Conservation (phyloP, 1,284 basidiomycete genomes). For the Schizophyllum amplum region DNA sequence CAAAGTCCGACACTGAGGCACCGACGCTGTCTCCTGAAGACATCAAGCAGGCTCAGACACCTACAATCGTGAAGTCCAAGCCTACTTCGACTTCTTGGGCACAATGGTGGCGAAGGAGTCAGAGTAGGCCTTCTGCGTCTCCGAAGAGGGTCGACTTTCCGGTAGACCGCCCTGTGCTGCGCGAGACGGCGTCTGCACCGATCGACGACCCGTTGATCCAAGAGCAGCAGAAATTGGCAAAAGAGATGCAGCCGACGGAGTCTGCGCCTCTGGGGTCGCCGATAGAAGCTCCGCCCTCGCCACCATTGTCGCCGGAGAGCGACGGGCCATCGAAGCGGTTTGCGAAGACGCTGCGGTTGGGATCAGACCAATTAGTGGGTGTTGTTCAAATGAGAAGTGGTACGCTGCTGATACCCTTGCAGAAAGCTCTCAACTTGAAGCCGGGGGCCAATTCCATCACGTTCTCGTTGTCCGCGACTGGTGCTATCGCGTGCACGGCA, state of each 20-base stretch:
- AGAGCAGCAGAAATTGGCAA: not conserved
- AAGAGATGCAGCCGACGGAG: slow-evolving; percentile 21
- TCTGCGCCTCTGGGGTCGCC: slow-evolving; percentile 29
- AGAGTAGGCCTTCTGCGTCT: slow-evolving; percentile 21
- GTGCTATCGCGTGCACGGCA: slow-evolving; percentile 82
- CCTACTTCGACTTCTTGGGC: slow-evolving; percentile 64
- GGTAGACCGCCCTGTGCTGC: slow-evolving; percentile 21
- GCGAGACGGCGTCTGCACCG: slow-evolving; percentile 12
- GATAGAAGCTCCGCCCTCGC: slow-evolving; percentile 19
- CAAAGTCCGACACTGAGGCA: slow-evolving; percentile 10
- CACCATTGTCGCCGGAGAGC: slow-evolving; percentile 8
- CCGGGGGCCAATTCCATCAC: slow-evolving; percentile 90
- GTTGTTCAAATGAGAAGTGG: not conserved
- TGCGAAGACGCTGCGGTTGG: slow-evolving; percentile 84
- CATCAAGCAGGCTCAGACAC: slow-evolving; percentile 15
- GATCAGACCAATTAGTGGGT: slow-evolving; percentile 24
- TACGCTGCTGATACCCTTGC: not conserved
- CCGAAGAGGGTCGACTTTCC: slow-evolving; percentile 7
- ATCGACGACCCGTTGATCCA: not conserved
- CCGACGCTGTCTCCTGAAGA: slow-evolving; percentile 7
- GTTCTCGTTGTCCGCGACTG: slow-evolving; percentile 90
- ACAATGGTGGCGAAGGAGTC: slow-evolving; percentile 67
- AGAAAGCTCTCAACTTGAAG: slow-evolving; percentile 85
- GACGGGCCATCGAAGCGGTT: slow-evolving; percentile 37
- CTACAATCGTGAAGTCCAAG: slow-evolving; percentile 26